A percentile compares a stretch with the other conserved stretches of the same genome.
Evolutionary conservation across 441 rosid genomes (phyloP).

Genomic region (Rhodomyrtus psidioides): DNA sequence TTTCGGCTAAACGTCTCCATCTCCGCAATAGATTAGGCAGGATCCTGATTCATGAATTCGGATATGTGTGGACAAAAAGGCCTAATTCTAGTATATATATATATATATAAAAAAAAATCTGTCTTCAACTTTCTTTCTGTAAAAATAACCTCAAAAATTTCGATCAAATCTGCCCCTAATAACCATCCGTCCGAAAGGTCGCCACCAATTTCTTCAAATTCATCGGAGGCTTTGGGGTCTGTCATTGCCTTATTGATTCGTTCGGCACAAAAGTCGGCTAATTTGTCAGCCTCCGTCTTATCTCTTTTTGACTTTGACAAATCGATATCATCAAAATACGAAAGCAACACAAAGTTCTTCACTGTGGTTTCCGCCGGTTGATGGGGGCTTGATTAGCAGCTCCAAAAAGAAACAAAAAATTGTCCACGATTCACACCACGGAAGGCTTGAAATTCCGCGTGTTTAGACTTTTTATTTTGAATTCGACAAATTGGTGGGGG

Average conservation of each 20-base stretch:
- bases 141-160: neutral
- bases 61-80: no score
- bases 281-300: neutral
- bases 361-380: neutral
- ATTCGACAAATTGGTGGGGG: neutral
- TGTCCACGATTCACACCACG: neutral
- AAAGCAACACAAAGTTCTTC: neutral
- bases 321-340: neutral
- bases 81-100: no score
- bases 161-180: neutral
- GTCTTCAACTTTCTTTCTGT: no score
- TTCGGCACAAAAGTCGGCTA: neutral
- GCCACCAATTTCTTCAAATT: neutral
- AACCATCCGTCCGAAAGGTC: fast-evolving
- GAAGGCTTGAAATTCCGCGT: neutral
- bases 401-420: no score
- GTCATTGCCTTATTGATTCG: neutral
- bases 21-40: neutral
- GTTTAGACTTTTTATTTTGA: neutral
- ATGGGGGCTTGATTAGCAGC: neutral
- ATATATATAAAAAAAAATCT: neutral
- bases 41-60: neutral
- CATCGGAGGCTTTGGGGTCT: no score
- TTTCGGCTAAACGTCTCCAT: neutral
- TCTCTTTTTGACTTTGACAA: neutral